Evolutionary conservation across 345 rosid genomes (phyloP).

Genomic region (Luvunga scandens): DNA sequence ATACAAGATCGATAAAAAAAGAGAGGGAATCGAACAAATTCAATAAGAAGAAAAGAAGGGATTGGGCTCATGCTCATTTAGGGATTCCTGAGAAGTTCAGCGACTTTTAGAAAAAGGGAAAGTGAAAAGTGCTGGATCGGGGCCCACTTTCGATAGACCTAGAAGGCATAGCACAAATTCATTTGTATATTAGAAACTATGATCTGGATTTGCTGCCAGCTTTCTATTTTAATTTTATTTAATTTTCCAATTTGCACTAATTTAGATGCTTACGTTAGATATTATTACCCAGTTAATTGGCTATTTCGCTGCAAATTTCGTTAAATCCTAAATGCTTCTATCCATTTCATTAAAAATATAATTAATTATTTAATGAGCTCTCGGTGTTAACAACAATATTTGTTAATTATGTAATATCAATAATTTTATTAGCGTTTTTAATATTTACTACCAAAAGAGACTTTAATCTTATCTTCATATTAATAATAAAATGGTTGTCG

Average conservation of each 20-base stretch:
- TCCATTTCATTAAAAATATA: neutral
- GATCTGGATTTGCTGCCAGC: neutral
- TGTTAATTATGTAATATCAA: too few species aligned
- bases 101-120: constrained; percentile 4
- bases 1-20: neutral
- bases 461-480: too few species aligned
- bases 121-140: constrained; percentile 23
- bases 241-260: neutral
- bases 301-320: neutral
- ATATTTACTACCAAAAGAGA: too few species aligned
- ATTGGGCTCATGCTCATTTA: neutral
- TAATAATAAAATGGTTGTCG: too few species aligned
- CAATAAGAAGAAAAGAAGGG: neutral
- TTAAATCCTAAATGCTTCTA: neutral
- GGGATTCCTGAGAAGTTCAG: constrained; percentile 9
- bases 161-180: constrained; percentile 6
- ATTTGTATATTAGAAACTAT: neutral
- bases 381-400: neutral
- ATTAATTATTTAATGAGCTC: neutral
- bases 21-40: constrained; percentile 6
- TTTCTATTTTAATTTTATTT: neutral
- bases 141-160: constrained; percentile 27
- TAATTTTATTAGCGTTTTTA: too few species aligned
- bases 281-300: neutral
- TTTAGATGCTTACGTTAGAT: neutral